Base-by-base conservation (phyloP, 2,329 filamentous ascomycete species). In the Hymenoscyphus repandus region DNA sequence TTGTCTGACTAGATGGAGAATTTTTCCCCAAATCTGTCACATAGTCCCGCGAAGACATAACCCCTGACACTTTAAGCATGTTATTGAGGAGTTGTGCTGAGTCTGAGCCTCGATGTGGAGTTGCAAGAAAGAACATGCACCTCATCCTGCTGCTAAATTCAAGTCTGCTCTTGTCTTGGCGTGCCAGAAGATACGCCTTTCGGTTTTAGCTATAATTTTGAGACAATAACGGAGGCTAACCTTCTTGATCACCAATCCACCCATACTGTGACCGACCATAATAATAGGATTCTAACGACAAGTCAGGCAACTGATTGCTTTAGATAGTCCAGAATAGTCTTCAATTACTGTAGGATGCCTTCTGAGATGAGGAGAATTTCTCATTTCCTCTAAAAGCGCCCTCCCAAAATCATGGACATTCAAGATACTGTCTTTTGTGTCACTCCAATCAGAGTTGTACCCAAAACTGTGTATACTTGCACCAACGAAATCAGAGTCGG, bases 251-350 rank as follows among this genome's bases (percentile, higher is more conserved):
- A 69, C 63, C 1, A 69, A 49, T 1, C 57, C 55, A 1, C 74
- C 73, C 72, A 76, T 74, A 34, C 68, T 72, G 52, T 77, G 74
- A 2, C 62, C 71, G 13, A 76, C 64, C 12, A 75, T 62, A 3
- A 76, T 66, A 15, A 76, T 68, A 1, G 64, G 22, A 27, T 27
- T 27, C 22, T 27, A 27, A 7, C 22, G 7, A 27, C 4, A 27
- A 7, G 22, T 27, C 22, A 27, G 22, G 22, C 22, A 4, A 27
- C 22, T 27, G 22, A 7, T 27, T 27, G 22, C 22, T 27, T 27
- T 27, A 7, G 22, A 27, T 27, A 7, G 4, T 27, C 22, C 22
- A 27, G 4, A 4, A 27, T 27, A 7, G 4, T 27, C 22, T 4
- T 27, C 22, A 27, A 27, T 27, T 27, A 27, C 22, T 27, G 22